These are phyloP conservation scores for Naganishia vishniacii DNA, from an alignment of 768 basidiomycete species.

Conservation along the genomic window DNA sequence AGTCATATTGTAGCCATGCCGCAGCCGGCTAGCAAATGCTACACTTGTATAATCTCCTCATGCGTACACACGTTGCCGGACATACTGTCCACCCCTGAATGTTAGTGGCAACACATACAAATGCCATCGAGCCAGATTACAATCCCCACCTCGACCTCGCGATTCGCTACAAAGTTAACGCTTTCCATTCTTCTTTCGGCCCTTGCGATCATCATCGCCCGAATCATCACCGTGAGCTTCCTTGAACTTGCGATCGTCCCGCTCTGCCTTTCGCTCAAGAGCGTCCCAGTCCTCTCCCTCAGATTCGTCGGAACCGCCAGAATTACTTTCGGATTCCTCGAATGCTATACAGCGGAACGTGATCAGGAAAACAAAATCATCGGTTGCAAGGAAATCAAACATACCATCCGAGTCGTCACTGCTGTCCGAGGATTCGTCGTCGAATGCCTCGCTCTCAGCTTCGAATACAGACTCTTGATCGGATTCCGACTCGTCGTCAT, in stretches of 20 bases:
- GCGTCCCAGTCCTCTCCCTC: slow-evolving; percentile 92
- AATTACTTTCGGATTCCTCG: slow-evolving; percentile 36
- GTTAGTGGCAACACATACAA: background rate
- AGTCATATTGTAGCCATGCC: background rate
- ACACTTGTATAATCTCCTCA: slow-evolving; percentile 17
- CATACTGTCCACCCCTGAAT: background rate
- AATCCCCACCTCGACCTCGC: background rate
- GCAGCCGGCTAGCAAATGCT: background rate
- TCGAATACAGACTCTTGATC: slow-evolving; percentile 40
- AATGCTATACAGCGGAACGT: slow-evolving; percentile 26
- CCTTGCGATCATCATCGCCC: slow-evolving; percentile 40
- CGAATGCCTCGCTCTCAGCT: slow-evolving; percentile 49
- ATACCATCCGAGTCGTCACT: slow-evolving; percentile 31
- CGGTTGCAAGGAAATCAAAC: background rate
- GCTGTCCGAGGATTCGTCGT: slow-evolving; percentile 53
- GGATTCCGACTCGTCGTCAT: slow-evolving; percentile 30
- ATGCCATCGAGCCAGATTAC: background rate
- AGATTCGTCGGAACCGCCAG: slow-evolving; percentile 39
- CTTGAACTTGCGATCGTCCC: slow-evolving; percentile 56
- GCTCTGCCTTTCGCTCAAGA: slow-evolving; percentile 82
- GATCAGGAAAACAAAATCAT: background rate
- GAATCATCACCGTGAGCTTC: slow-evolving; percentile 41
- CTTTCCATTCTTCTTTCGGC: slow-evolving; percentile 40
- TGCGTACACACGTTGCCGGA: background rate
- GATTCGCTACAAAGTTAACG: slow-evolving; percentile 13